Base-by-base conservation (phyloP, 805 yeast genomes). In the Sugiyamaella valdiviana region DNA sequence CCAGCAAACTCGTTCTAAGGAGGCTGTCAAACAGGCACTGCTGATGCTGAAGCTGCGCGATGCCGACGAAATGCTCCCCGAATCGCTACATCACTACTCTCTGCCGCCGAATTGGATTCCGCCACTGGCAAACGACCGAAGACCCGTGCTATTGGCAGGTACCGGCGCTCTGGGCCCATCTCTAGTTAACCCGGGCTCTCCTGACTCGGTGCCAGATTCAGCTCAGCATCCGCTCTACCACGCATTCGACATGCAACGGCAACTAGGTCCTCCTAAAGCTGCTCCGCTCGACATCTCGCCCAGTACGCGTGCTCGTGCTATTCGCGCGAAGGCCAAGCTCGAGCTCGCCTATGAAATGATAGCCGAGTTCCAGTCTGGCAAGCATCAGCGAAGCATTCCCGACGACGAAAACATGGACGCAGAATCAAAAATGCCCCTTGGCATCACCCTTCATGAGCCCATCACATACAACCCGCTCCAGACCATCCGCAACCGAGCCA, bases 381-480 rank as follows among this genome's bases (percentile, higher is more conserved):
- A 41, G 47, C 23, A 40, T 24, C 36, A 26, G n/a, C 19, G 32
- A 32, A 40, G 12, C 19, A 7, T 16, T 40, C 9, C 32, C 10
- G 9, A 12, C 3, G 9, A 10, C n/a, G 32, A 26, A 26, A 4
- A 26, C n/a, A n/a, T n/a, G 21, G 39, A 42, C 3, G 48, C 24
- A 14, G 37, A 29, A 10, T 21, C 14, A 12, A 26, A 26, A 6
- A n/a, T 26, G 9, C 21, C 39, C 10, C 42, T 46, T 15, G 50
- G 50, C 7, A 35, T 17, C 16, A 29, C 14, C n/a, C 6, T 46
- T n/a, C 20, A 46, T 9, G 50, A 46, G 24, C 36, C 37, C 15
- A n/a, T 14, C 16, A 46, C 50, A 2, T 88, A 82, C 68, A 88
- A 88, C 60, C 96, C 96, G 2, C 67, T 88, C 39, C 95, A 86